phyloP scores from a whole-genome alignment of 2,329 filamentous ascomycete genomes.

The Apiospora arundinis region DNA sequence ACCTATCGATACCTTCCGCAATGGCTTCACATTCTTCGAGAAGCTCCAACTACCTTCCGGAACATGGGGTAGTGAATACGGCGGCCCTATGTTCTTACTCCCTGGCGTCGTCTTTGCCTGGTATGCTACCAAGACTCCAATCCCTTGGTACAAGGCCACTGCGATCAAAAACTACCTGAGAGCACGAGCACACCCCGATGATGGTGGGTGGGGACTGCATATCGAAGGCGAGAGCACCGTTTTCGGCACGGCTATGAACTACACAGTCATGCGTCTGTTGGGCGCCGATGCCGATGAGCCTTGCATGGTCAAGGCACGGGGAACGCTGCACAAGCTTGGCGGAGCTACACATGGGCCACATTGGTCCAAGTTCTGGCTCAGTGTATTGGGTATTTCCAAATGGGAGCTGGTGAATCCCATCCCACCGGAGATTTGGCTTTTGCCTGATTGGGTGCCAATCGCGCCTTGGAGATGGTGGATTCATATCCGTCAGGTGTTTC shows the following conservation, averaged over 20 bases:
- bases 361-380: slow-evolving; percentile 97
- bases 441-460: slow-evolving; percentile 89
- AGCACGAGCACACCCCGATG: slow-evolving; percentile 80
- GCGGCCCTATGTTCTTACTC: slow-evolving; percentile 94
- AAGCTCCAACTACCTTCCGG: slow-evolving; percentile 87
- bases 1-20: slow-evolving; percentile 78
- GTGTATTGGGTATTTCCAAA: slow-evolving; percentile 78
- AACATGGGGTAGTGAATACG: slow-evolving; percentile 97
- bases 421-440: slow-evolving; percentile 90
- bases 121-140: slow-evolving; percentile 88
- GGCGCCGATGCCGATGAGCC: slow-evolving; percentile 85
- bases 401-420: slow-evolving; percentile 97
- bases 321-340: slow-evolving; percentile 81
- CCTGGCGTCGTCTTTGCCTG: slow-evolving; percentile 85
- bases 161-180: slow-evolving; percentile 95
- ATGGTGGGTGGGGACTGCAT: slow-evolving; percentile 97
- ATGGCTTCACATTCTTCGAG: slow-evolving; percentile 88
- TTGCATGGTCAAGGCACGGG: slow-evolving; percentile 83
- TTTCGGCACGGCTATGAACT: slow-evolving; percentile 90
- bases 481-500: slow-evolving; percentile 95
- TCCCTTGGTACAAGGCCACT: slow-evolving; percentile 78
- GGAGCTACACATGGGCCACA: slow-evolving; percentile 86
- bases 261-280: slow-evolving; percentile 78
- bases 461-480: slow-evolving; percentile 98
- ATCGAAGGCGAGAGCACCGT: slow-evolving; percentile 93